These are phyloP conservation scores for Angomonas deanei DNA, from an alignment of 208 protist genomes.

Conservation along the genomic window DNA sequence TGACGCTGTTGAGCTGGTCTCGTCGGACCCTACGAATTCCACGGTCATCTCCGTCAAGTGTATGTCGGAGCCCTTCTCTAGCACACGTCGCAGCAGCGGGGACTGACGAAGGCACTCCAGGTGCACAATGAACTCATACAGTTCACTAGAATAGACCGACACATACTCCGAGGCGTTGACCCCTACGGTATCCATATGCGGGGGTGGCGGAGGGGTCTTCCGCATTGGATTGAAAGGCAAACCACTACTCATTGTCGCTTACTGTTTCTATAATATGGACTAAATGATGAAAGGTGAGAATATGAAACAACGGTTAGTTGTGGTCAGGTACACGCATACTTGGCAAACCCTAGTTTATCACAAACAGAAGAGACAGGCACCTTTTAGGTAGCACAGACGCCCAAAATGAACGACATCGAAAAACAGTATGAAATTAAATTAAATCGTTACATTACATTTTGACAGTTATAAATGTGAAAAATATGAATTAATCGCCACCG, in stretches of 20 bases:
- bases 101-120: slow-evolving; percentile 40
- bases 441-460: too few species aligned
- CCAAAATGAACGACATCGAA: too few species aligned
- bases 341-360: too few species aligned
- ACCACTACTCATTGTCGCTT: slow-evolving; percentile 29
- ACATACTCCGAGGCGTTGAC: slow-evolving; percentile 60
- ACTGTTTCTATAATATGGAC: not conserved
- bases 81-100: slow-evolving; percentile 35
- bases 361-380: not conserved
- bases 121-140: slow-evolving; percentile 37
- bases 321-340: too few species aligned
- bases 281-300: too few species aligned
- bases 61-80: slow-evolving; percentile 19
- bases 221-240: slow-evolving; percentile 83
- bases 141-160: slow-evolving; percentile 24
- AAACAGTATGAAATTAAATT: not conserved
- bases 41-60: not conserved
- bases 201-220: slow-evolving; percentile 74
- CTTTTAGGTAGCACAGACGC: too few species aligned
- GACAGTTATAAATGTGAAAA: not conserved
- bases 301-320: too few species aligned
- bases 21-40: not conserved
- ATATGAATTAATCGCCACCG: not conserved
- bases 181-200: slow-evolving; percentile 62
- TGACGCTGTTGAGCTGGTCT: too few species aligned